Evolutionary conservation across 352 stramenopile species (phyloP).

Genomic region (Plasmopara muralis): DNA sequence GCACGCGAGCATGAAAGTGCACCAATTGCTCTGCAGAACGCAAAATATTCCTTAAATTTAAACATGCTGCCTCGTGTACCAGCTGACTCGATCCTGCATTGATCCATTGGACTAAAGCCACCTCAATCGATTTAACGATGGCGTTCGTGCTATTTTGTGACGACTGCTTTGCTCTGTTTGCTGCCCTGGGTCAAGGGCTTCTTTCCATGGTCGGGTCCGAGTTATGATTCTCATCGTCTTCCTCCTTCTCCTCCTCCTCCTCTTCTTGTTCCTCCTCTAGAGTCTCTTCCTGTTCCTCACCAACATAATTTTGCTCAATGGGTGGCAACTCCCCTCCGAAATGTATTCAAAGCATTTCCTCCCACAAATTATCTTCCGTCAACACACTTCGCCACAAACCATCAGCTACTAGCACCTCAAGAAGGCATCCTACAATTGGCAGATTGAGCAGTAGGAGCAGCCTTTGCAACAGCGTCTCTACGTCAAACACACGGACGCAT

Average conservation of each 20-base stretch:
- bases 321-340: conserved; percentile 22
- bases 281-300: too few relatives aligned
- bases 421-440: conserved; percentile 17
- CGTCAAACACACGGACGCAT: conserved; percentile 21
- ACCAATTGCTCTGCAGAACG: conserved; percentile 26
- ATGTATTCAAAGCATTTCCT: conserved; percentile 12
- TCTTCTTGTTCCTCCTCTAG: too few relatives aligned
- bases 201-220: background rate
- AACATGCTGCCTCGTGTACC: conserved; percentile 24
- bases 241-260: background rate
- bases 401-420: conserved; percentile 25
- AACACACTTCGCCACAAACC: conserved; percentile 20
- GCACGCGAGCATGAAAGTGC: conserved; percentile 31
- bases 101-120: conserved; percentile 5
- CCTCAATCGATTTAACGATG: conserved; percentile 1
- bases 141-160: too few relatives aligned
- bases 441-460: conserved; percentile 27
- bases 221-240: conserved; percentile 10
- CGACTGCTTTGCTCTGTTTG: too few relatives aligned
- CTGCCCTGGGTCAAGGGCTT: too few relatives aligned
- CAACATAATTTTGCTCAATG: conserved; percentile 3
- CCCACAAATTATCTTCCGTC: conserved; percentile 20
- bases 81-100: conserved; percentile 15
- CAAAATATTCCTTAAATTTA: conserved; percentile 25
- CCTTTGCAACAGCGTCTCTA: conserved; percentile 26